Evolutionary conservation across 2,329 filamentous ascomycete species (phyloP).

Genomic region (Microsporum audouinii): DNA sequence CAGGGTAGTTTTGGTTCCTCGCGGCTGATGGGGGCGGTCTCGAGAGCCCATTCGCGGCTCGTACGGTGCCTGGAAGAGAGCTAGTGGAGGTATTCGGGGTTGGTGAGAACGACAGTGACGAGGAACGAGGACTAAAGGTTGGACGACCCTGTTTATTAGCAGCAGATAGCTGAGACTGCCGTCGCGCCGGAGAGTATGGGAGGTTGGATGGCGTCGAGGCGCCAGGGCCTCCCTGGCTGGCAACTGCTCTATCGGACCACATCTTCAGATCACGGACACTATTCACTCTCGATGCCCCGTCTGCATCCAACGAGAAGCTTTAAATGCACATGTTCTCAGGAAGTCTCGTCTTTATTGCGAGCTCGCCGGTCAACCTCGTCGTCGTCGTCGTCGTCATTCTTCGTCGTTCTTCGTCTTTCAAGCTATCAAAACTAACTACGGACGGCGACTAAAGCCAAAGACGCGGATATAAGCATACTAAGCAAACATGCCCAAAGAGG

Average conservation of each 20-base stretch:
- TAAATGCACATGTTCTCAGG: neutral
- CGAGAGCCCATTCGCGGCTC: constrained; percentile 55
- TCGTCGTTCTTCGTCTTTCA: neutral
- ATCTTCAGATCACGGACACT: constrained; percentile 38
- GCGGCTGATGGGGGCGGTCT: constrained; percentile 24
- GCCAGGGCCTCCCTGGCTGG: constrained; percentile 53
- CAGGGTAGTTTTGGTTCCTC: constrained; percentile 41
- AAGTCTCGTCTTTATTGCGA: neutral
- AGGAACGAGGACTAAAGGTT: constrained; percentile 57
- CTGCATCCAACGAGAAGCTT: neutral
- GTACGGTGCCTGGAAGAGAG: constrained; percentile 57
- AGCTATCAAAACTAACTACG: neutral
- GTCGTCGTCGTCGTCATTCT: too few species aligned
- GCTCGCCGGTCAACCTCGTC: neutral
- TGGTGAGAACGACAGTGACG: constrained; percentile 64
- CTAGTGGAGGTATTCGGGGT: constrained; percentile 62
- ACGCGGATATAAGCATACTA: constrained; percentile 7
- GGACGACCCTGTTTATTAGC: constrained; percentile 54
- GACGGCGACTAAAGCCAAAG: neutral
- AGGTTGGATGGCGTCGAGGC: constrained; percentile 54
- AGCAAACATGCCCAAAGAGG: constrained; percentile 7
- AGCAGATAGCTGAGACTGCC: constrained; percentile 56
- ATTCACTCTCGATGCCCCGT: neutral
- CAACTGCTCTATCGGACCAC: constrained; percentile 84
- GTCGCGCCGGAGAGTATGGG: constrained; percentile 58